Conservation (phyloP, 2,329 filamentous ascomycete species). For the Diplodia corticola region DNA sequence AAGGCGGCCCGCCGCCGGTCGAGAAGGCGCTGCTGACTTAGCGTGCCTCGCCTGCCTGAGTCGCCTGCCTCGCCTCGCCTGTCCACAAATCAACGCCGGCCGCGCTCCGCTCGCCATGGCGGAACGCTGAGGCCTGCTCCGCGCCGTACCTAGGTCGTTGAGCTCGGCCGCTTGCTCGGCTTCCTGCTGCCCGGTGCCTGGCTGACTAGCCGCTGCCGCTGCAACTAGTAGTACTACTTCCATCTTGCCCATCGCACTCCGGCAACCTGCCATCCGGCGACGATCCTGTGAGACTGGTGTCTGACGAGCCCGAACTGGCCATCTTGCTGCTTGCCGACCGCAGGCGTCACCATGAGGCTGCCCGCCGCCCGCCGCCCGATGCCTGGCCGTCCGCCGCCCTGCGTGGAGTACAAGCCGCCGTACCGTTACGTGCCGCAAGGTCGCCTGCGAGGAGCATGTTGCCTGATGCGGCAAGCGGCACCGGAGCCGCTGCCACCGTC, state of each 20-base stretch:
- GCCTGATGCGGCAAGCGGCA: not conserved
- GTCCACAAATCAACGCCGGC: not conserved
- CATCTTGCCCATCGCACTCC: not conserved
- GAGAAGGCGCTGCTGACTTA: not conserved
- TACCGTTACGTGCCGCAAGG: not conserved
- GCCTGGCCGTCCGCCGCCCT: not conserved
- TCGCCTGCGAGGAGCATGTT: not conserved
- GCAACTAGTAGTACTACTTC: no score
- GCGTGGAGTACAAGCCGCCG: not conserved
- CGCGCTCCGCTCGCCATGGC: not conserved
- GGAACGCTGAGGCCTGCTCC: not conserved
- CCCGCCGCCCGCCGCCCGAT: not conserved
- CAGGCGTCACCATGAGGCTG: not conserved
- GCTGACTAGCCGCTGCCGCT: not conserved
- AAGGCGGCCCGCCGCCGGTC: not conserved
- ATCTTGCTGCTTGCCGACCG: not conserved
- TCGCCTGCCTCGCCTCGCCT: no score
- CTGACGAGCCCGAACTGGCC: not conserved
- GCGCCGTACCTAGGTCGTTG: not conserved
- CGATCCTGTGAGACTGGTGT: conserved; percentile 8
- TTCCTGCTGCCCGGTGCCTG: conserved; percentile 2
- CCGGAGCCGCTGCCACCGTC: not conserved
- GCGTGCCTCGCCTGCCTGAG: not conserved
- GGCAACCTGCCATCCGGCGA: not conserved
- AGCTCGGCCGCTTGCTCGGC: no score